A percentile compares a stretch with the other conserved stretches of the same genome.
phyloP scores from a whole-genome alignment of 495 filamentous ascomycete species.

The Sabuloglossum arenarium region DNA sequence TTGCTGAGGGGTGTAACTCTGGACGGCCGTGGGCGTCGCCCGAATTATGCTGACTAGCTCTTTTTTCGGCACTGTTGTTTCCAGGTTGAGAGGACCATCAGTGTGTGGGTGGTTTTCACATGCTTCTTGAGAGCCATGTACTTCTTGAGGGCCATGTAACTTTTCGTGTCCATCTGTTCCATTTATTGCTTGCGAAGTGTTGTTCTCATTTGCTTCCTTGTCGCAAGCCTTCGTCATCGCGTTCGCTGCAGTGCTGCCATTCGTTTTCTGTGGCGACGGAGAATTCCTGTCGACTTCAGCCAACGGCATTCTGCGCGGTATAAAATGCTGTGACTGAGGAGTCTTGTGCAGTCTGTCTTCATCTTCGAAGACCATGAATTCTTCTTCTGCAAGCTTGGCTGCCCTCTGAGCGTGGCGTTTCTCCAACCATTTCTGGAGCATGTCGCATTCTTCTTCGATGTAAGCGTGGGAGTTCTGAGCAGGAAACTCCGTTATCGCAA shows the following conservation, averaged over 20 bases:
- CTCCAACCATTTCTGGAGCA: background rate
- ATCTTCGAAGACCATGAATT: background rate
- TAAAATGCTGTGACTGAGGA: background rate
- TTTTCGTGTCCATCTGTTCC: background rate
- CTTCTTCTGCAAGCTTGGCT: too few relatives aligned
- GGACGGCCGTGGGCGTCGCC: too few relatives aligned
- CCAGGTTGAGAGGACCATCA: too few relatives aligned
- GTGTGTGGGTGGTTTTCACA: too few relatives aligned
- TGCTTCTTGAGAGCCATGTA: too few relatives aligned
- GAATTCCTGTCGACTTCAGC: background rate
- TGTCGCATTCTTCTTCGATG: background rate
- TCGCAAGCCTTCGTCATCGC: background rate
- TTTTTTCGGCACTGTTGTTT: too few relatives aligned
- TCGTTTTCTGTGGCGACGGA: background rate
- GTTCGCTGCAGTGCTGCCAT: background rate
- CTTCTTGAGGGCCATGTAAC: too few relatives aligned
- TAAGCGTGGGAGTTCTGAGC: background rate
- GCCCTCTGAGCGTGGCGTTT: background rate
- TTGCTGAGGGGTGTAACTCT: too few relatives aligned
- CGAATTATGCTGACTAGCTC: too few relatives aligned
- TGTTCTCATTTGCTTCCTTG: background rate
- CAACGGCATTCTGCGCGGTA: background rate
- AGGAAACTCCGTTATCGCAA: too few relatives aligned
- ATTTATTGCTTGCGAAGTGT: background rate
- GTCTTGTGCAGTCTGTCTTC: background rate